Conservation (phyloP, 495 filamentous ascomycete genomes). For the Neurospora sp. region DNA sequence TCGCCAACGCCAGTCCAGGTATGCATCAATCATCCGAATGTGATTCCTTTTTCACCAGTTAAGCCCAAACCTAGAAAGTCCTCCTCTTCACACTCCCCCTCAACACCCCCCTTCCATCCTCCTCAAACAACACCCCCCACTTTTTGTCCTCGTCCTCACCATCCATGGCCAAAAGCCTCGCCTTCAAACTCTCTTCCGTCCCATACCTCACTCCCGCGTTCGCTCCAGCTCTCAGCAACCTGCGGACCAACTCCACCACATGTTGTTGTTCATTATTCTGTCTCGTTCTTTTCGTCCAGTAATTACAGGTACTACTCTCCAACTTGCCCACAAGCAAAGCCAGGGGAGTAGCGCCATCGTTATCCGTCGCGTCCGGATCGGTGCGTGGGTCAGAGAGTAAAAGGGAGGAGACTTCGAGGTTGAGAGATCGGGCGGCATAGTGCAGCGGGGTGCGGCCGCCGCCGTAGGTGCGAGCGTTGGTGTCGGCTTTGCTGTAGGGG, state of each 20-base stretch:
- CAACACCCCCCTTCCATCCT: neutral
- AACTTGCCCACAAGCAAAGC: neutral
- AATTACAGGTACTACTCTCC: neutral
- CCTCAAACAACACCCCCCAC: neutral
- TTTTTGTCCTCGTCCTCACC: too few relatives aligned
- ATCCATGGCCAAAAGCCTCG: neutral
- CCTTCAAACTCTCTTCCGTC: neutral
- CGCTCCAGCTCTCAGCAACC: constrained; percentile 1
- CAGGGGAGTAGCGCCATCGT: constrained; percentile 5
- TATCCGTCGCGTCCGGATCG: constrained; percentile 4
- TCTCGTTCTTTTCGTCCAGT: too few relatives aligned
- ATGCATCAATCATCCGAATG: too few relatives aligned
- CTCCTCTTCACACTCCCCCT: neutral
- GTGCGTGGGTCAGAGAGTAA: neutral
- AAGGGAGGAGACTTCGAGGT: constrained; percentile 3
- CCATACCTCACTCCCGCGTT: neutral
- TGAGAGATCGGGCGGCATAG: constrained; percentile 7
- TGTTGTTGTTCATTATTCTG: too few relatives aligned
- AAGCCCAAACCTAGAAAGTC: neutral
- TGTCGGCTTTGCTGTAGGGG: neutral
- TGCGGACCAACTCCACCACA: neutral
- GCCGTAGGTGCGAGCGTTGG: neutral
- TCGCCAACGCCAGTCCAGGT: too few relatives aligned
- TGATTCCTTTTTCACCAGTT: too few relatives aligned
- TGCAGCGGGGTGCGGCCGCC: constrained; percentile 10